Evolutionary conservation across 352 stramenopile genomes (phyloP), one percentile per base, ranked within the genome.

Genomic region (Phytophthora meadii): DNA sequence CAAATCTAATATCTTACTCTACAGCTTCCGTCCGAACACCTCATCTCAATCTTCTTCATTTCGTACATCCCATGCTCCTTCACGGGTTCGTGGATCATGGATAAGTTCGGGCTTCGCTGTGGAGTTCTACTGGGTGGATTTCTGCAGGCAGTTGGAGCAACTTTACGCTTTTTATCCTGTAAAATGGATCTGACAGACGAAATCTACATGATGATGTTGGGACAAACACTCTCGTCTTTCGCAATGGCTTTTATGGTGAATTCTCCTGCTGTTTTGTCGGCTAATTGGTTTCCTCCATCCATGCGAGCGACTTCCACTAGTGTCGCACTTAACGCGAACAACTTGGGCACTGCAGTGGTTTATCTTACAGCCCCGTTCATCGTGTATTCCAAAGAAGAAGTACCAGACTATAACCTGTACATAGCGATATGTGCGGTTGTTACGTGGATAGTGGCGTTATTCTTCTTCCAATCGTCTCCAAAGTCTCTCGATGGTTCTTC

Each of bases 241-340:
- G 82, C 82, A 0, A 89, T 89, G 81, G 79, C 82, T 14, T 91
- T 91, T 65, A 91, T 91, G 80, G 78, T 91, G 25, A 91, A 91
- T 51, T 91, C 82, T 3, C 81, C 82, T 1, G 71, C 81, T 0
- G 70, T 92, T 30, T 57, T 92, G 6, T 89, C 80, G 3, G 81
- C 81, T 9, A 87, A 89, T 47, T 92, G 82, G 82, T 92, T 89
- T 53, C 80, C 81, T 6, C 60, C 80, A 8, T 88, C 74, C 5
- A 65, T 88, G 27, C 76, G 82, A 10, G 72, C 81, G 10, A 88
- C 76, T 3, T 73, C 82, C 0, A 89, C 82, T 9, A 89, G 81
- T 36, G 74, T 92, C 36, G 82, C 82, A 0, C 74, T 92, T 40
- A 92, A 89, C 46, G 77, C 81, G 41, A 92, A 92, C 64, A 72